A percentile compares a stretch with the other conserved stretches of the same genome.
phyloP scores from a whole-genome alignment of 495 filamentous ascomycete species.

The Xanthoparmelia taractica region DNA sequence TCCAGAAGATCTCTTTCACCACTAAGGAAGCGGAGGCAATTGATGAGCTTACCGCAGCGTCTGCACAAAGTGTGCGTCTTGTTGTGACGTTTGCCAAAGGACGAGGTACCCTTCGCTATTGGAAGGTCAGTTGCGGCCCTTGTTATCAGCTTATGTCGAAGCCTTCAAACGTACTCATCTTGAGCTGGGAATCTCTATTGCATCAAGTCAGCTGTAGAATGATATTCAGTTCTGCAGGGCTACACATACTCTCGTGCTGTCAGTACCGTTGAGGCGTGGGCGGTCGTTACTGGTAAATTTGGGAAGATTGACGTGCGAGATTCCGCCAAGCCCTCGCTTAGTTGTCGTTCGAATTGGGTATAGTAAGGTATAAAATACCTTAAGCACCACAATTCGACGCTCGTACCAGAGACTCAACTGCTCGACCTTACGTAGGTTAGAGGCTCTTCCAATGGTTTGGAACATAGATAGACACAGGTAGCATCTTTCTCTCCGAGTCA shows the following conservation, averaged over 20 bases:
- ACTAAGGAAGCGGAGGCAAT: neutral
- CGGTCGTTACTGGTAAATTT: neutral
- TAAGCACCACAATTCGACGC: too few relatives aligned
- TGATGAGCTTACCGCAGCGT: constrained; percentile 81
- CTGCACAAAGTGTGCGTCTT: constrained; percentile 99
- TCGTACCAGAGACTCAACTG: too few relatives aligned
- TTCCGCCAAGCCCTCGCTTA: constrained; percentile 12
- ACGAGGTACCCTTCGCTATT: constrained; percentile 87
- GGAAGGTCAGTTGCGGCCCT: constrained; percentile 13
- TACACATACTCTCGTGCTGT: neutral
- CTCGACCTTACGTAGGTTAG: too few relatives aligned
- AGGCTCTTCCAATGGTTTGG: too few relatives aligned
- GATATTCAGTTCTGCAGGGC: neutral
- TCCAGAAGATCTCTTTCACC: neutral
- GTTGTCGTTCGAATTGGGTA: too few relatives aligned
- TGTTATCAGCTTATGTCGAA: constrained; percentile 19
- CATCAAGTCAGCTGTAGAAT: neutral
- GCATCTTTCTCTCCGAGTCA: too few relatives aligned
- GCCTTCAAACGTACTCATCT: constrained; percentile 52
- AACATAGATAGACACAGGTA: too few relatives aligned
- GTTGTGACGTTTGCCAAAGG: constrained; percentile 98
- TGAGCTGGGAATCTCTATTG: constrained; percentile 49
- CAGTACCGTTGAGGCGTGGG: neutral
- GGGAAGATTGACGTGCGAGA: neutral
- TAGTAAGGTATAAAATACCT: too few relatives aligned